Base-by-base conservation (phyloP, 2,329 filamentous ascomycete genomes). In the Phaeosphaeria sp. region DNA sequence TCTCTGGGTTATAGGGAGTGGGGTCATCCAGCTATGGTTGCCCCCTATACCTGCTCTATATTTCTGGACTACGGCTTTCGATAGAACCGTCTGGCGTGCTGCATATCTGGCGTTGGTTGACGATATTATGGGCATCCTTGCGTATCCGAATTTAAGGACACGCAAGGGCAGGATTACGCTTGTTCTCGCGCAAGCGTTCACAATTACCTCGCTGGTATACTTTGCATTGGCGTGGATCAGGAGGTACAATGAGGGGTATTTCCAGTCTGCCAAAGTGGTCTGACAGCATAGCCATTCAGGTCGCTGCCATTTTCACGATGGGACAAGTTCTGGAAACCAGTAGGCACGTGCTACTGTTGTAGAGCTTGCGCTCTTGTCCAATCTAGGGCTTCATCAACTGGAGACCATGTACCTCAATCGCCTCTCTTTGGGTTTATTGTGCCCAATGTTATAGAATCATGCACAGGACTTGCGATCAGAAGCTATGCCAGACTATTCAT, bases 21-120 rank as follows among this genome's bases (percentile, higher is more conserved):
- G 10, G 13, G 5, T 58, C 17, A 6, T 67, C 11, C 46, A 46
- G 20, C 18, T 36, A 2, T 20, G 55, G 4, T 48, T 61, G 7
- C 58, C 60, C 10, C 56, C 56, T 7, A 42, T 59, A 36, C 53
- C 50, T 10, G 39, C 48, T n/a, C 18, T 63, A n/a, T 27, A 43
- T n/a, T 46, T 30, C n/a, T 43, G 53, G 22, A 43, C 62, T 18
- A 46, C 6, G 2, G 17, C 47, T 6, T 50, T 39, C 6, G 59
- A 69, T 46, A 54, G 60, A 15, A 50, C 30, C 2, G 39, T 69
- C 17, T 62, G 47, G 55, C 41, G 56, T 17, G 55, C 59, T 23
- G 52, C 60, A 7, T 69, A 64, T 44, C 23, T 68, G 18, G 65
- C 65, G 46, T 17, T 69, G 21, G 62, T 69, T 23, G 65, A 68